Base-by-base conservation (phyloP, 768 basidiomycete species). In the Auriscalpium microsporum region DNA sequence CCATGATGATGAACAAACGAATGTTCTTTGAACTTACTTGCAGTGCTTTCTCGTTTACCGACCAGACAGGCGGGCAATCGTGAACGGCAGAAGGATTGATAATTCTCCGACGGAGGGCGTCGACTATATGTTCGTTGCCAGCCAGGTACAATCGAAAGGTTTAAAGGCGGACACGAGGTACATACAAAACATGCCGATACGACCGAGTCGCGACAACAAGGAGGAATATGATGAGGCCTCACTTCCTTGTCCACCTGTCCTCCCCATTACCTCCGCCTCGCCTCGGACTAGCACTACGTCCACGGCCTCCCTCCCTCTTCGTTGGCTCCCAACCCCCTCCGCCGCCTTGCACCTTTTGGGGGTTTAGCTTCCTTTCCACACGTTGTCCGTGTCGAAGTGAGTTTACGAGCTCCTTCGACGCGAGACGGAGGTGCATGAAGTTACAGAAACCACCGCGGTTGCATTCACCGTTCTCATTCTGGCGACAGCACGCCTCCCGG, bases 401-500 rank as follows among this genome's bases (percentile, higher is more conserved):
- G 45, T 79, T 81, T 2, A 91, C 87, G 11, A 96, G 79, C 10
- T 90, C 84, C 66, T 87, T 84, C 34, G 92, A 89, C 5, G 94
- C 90, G 19, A 92, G 78, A 13, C 91, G 84, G 36, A 97, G 76
- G 73, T 97, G 94, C 92, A 97, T 96, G 67, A 99, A 99, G 71
- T 99, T 98, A 72, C 95, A 98, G 74, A 96, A 97, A 2, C 94
- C 94, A 34, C 95, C 96, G 45, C 96, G 86, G 65, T 95, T 95
- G 71, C 96, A 99, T 71, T 95, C 91, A 8, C 96, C 96, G 63
- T 97, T 89, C 69, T 99, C 96, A 64, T 99, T 98, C 71, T 99
- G 96, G 48, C 96, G 83, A 70, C 96, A 99, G 68, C 96, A 99
- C 0, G 94, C 94, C 73, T 99, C 96, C 50, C 94, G 86, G 70